phyloP scores from a whole-genome alignment of 345 rosid species.

The Melastoma malabathricum region DNA sequence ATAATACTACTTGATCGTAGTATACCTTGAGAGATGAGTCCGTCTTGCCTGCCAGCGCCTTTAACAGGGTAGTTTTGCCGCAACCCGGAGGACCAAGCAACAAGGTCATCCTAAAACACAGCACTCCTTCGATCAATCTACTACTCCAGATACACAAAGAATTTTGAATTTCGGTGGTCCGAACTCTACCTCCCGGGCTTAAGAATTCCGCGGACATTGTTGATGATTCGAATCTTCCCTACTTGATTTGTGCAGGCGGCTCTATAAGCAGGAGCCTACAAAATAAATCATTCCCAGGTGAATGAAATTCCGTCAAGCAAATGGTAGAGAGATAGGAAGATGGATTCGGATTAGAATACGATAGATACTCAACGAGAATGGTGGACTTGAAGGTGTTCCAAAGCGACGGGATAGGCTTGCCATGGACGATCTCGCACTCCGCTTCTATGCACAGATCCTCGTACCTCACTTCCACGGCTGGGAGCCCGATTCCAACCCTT shows the following conservation, averaged over 20 bases:
- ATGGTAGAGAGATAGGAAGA: no score
- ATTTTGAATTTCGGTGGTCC: no score
- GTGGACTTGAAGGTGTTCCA: constrained; percentile 20
- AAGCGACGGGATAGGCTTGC: constrained; percentile 25
- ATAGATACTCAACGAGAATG: constrained; percentile 9
- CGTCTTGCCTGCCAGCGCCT: constrained; percentile 34
- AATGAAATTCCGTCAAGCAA: no score
- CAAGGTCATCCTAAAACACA: constrained; percentile 23
- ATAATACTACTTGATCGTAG: background rate
- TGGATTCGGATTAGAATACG: no score
- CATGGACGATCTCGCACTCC: constrained; percentile 20
- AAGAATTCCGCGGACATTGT: constrained; percentile 31
- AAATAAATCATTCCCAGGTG: no score
- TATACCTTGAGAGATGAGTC: constrained; percentile 28
- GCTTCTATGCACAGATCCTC: constrained; percentile 21
- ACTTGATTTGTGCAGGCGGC: constrained; percentile 8
- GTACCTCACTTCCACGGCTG: constrained; percentile 26
- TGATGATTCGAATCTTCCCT: constrained; percentile 17
- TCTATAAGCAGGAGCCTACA: constrained; percentile 8
- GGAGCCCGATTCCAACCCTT: constrained; percentile 24
- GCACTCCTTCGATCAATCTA: no score
- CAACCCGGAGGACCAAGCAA: constrained; percentile 44
- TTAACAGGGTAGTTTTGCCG: constrained; percentile 36
- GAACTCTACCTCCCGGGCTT: constrained; percentile 34
- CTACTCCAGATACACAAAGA: no score